Conservation (phyloP, 805 yeast species). For the Ogataea parapolymorpha region DNA sequence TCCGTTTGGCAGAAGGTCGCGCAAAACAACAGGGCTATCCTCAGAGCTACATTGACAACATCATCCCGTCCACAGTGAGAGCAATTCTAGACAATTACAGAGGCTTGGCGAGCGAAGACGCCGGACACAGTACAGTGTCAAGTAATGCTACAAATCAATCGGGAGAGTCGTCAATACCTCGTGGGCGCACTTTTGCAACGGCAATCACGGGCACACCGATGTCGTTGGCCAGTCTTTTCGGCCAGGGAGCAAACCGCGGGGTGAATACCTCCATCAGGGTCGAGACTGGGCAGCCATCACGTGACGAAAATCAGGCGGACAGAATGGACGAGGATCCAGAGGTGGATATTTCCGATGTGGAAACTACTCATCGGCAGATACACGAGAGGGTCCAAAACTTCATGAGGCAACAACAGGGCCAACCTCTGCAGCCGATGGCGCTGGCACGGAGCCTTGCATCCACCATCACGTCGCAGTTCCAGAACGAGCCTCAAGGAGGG, state of each 20-base stretch:
- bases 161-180: constrained; percentile 9
- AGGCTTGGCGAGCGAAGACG: constrained; percentile 5
- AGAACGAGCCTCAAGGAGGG: constrained; percentile 1
- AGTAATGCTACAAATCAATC: constrained; percentile 12
- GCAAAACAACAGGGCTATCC: constrained; percentile 34
- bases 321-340: constrained; percentile 20
- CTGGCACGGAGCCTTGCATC: constrained; percentile 17
- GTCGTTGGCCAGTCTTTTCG: constrained; percentile 15
- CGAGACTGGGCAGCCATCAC: constrained; percentile 7
- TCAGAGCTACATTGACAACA: constrained; percentile 26
- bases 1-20: constrained; percentile 28
- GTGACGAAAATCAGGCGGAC: constrained; percentile 3
- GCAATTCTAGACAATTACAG: constrained; percentile 20
- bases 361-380: constrained; percentile 13
- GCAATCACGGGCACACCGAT: constrained; percentile 17
- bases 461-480: constrained; percentile 13
- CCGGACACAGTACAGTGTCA: constrained; percentile 16
- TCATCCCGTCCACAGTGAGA: constrained; percentile 26
- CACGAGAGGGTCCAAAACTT: constrained; percentile 15
- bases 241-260: constrained; percentile 1
- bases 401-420: constrained; percentile 13
- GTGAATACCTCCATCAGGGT: constrained; percentile 10
- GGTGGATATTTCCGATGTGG: constrained; percentile 11
- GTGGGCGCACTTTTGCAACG: constrained; percentile 17
- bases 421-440: constrained; percentile 9